Evolutionary conservation across 2,329 filamentous ascomycete genomes (phyloP).

Genomic region (Neofusicoccum parvum): DNA sequence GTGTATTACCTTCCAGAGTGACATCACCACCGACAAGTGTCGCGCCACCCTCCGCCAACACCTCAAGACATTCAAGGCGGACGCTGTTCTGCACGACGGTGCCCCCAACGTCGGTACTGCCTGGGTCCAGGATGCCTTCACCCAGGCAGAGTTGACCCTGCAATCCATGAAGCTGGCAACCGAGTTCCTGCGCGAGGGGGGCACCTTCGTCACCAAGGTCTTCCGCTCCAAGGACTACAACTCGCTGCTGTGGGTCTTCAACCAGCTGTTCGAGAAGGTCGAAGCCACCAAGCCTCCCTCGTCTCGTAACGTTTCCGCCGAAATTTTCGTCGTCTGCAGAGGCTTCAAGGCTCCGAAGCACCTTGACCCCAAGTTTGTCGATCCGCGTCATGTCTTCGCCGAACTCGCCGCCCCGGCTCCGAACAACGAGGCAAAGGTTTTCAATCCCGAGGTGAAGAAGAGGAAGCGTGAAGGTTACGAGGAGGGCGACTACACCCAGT

Average conservation of each 20-base stretch:
- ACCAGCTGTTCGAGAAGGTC: conserved; percentile 91
- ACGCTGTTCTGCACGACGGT: conserved; percentile 94
- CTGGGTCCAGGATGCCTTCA: conserved; percentile 98
- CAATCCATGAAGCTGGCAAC: conserved; percentile 92
- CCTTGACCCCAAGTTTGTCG: conserved; percentile 89
- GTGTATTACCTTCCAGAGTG: conserved; percentile 93
- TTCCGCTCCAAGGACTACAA: conserved; percentile 98
- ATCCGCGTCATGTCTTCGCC: conserved; percentile 86
- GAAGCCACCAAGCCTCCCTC: conserved; percentile 97
- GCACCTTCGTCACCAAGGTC: conserved; percentile 95
- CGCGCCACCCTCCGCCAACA: conserved; percentile 85
- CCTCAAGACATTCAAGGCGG: conserved; percentile 93
- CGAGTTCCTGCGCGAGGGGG: conserved; percentile 86
- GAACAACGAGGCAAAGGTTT: conserved; percentile 97
- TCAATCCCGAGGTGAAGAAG: conserved; percentile 97
- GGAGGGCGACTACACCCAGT: conserved; percentile 90
- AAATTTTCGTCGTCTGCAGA: conserved; percentile 97
- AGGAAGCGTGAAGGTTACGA: conserved; percentile 97
- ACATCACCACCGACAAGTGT: conserved; percentile 97
- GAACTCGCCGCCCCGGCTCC: conserved; percentile 83
- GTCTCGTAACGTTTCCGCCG: conserved; percentile 92
- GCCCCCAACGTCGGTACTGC: conserved; percentile 97
- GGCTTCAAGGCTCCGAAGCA: conserved; percentile 94
- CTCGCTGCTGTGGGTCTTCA: conserved; percentile 93
- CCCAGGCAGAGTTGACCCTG: conserved; percentile 88